Conservation (phyloP, 495 filamentous ascomycete species). For the Neurospora cerealis region DNA sequence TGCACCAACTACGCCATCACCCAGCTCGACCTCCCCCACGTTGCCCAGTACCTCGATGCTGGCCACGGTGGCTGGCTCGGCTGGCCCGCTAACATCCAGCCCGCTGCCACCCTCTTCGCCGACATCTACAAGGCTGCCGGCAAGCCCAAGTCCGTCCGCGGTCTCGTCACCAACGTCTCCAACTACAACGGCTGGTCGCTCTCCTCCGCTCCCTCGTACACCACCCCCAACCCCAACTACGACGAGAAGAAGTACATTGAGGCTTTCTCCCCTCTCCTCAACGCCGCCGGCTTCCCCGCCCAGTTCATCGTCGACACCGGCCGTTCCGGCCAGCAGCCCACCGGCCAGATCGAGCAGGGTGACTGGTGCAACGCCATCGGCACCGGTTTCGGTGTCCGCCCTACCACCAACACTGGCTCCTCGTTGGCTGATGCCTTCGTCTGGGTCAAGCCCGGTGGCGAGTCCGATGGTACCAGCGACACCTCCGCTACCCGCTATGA, state of each 20-base stretch:
- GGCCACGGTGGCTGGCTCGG: conserved; percentile 77
- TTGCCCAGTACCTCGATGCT: conserved; percentile 76
- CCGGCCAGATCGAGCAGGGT: conserved; percentile 53
- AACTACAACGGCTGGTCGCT: conserved; percentile 62
- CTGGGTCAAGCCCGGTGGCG: conserved; percentile 79
- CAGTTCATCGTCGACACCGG: conserved; percentile 63
- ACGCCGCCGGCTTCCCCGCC: conserved; percentile 49
- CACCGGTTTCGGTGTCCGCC: conserved; percentile 64
- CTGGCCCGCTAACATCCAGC: conserved; percentile 66
- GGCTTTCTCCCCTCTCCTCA: conserved; percentile 54
- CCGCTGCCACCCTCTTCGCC: conserved; percentile 58
- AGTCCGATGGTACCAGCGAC: conserved; percentile 68
- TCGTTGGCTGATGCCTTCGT: conserved; percentile 64
- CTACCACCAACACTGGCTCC: conserved; percentile 52
- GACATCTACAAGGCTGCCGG: conserved; percentile 56
- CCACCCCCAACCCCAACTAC: conserved; percentile 42
- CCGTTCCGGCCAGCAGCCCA: conserved; percentile 62
- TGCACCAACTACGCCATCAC: conserved; percentile 61
- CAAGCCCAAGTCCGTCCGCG: conserved; percentile 55
- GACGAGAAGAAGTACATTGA: conserved; percentile 68
- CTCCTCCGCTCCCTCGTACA: conserved; percentile 17
- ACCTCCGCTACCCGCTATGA: conserved; percentile 56
- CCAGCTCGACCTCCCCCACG: conserved; percentile 62
- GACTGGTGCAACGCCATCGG: conserved; percentile 78
- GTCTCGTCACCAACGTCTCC: conserved; percentile 70